Percentiles rank a stretch among this genome's conserved stretches.
These are phyloP conservation scores for Elongisporangium prolatum DNA, from an alignment of 352 stramenopile genomes.

Conservation along the genomic window DNA sequence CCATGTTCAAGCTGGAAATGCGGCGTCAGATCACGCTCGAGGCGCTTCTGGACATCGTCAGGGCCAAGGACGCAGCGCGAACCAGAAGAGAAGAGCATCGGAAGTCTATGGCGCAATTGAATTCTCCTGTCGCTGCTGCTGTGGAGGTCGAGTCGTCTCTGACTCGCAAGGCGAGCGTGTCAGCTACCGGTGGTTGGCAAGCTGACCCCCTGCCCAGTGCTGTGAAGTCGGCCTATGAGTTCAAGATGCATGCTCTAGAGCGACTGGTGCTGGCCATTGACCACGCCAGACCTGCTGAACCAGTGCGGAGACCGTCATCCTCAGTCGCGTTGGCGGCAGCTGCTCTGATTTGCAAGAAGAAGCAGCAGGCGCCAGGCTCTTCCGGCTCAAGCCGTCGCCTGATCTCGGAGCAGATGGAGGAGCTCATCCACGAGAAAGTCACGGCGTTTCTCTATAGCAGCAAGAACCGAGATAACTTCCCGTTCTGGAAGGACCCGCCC, in stretches of 20 bases:
- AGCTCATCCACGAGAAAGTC: slow-evolving; percentile 48
- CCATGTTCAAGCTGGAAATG: slow-evolving; percentile 59
- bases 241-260: slow-evolving; percentile 60
- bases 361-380: neutral
- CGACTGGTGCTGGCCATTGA: slow-evolving; percentile 19
- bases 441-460: slow-evolving; percentile 45
- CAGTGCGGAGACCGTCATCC: neutral
- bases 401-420: slow-evolving; percentile 23
- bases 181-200: neutral
- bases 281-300: neutral
- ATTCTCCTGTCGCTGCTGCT: neutral
- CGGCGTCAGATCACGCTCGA: slow-evolving; percentile 51
- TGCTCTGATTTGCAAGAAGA: slow-evolving; percentile 10
- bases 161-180: neutral
- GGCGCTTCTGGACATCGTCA: slow-evolving; percentile 31
- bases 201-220: neutral
- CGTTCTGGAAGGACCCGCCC: slow-evolving; percentile 45
- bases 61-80: slow-evolving; percentile 9
- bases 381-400: neutral
- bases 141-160: neutral
- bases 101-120: slow-evolving; percentile 1
- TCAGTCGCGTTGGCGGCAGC: neutral
- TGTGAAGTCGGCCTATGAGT: slow-evolving; percentile 36
- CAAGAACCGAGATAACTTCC: slow-evolving; percentile 49
- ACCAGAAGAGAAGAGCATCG: slow-evolving; percentile 10